phyloP scores from a whole-genome alignment of 345 rosid genomes.

The Diplotaxis tenuifolia region DNA sequence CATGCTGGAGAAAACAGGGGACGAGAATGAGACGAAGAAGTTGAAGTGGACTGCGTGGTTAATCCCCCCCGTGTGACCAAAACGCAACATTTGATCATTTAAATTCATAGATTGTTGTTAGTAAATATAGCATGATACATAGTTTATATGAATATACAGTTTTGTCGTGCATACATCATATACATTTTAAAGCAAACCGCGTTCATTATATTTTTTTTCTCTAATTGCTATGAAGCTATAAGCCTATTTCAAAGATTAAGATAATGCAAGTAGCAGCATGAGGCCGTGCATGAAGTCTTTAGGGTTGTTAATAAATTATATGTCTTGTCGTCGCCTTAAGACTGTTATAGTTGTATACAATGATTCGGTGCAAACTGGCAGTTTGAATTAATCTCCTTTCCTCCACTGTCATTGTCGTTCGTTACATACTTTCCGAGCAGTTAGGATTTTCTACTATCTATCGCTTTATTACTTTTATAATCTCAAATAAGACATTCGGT shows the following conservation, averaged over 20 bases:
- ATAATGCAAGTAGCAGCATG: conserved; percentile 11
- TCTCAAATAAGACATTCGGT: neutral
- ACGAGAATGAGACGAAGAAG: conserved; percentile 28
- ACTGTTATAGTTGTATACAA: neutral
- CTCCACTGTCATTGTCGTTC: conserved; percentile 26
- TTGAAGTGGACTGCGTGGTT: conserved; percentile 29
- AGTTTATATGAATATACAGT: neutral
- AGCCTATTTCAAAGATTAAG: neutral
- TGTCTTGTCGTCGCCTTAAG: neutral
- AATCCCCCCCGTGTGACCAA: conserved; percentile 22
- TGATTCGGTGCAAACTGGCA: conserved; percentile 29
- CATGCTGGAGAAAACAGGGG: conserved; percentile 20
- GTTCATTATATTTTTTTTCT: neutral
- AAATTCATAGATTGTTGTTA: conserved; percentile 33
- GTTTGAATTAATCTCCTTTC: conserved; percentile 22
- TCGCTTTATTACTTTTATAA: conserved; percentile 5
- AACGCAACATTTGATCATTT: conserved; percentile 44
- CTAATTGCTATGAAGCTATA: neutral
- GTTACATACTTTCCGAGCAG: conserved; percentile 28
- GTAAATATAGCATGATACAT: too few species aligned
- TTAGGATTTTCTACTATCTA: conserved; percentile 1
- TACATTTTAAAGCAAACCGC: conserved; percentile 3
- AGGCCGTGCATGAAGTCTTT: conserved; percentile 25
- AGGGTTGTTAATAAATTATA: conserved; percentile 7
- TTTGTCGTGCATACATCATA: neutral